Evolutionary conservation across 352 stramenopile genomes (phyloP), one percentile per base, ranked within the genome.

Genomic region (Pseudoperonospora humuli): DNA sequence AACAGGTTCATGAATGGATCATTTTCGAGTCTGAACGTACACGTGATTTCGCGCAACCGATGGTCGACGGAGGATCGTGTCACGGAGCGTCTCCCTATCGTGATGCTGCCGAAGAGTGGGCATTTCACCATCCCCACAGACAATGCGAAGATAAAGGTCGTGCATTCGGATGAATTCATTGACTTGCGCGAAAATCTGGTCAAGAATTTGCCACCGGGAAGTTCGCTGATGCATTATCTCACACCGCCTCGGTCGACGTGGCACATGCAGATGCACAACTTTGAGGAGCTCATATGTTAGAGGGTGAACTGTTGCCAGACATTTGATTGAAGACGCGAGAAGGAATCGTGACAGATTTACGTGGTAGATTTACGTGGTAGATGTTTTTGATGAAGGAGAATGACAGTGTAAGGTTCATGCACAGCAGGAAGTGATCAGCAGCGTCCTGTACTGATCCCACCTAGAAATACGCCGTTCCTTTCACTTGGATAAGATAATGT

Each of bases 261-360:
- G 78, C 71, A 70, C 66, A 87, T 90, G 50, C 78, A 90, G 45
- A 90, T 84, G 70, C 75, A 79, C 24, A 49, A 79, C 64, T 83
- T 90, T 32, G 77, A 89, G 23, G 59, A 41, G 20, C 60, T 82
- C 20, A 57, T 80, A 8, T 82, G 71, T 29, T 83, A 44, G 18
- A 32, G 18, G 13, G 11, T 17, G 28, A 7, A 7, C 34, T 3
- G 18, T 11, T 5, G 11, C 20, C 19, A 21, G 9, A 11, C 15
- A 1, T 25, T 8, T 46, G 34, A 33, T 13, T 33, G 27, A 45
- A 20, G 9, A 37, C 31, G 6, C 9, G 10, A 9, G 27, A 35
- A 57, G 36, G 26, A 54, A 50, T 42, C 28, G n/a, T n/a, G 21
- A 44, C 29, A 26, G 28, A 3, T n/a, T n/a, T n/a, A 15, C 20